phyloP scores from a whole-genome alignment of 331 rosid species.

The Rosa hybrid region DNA sequence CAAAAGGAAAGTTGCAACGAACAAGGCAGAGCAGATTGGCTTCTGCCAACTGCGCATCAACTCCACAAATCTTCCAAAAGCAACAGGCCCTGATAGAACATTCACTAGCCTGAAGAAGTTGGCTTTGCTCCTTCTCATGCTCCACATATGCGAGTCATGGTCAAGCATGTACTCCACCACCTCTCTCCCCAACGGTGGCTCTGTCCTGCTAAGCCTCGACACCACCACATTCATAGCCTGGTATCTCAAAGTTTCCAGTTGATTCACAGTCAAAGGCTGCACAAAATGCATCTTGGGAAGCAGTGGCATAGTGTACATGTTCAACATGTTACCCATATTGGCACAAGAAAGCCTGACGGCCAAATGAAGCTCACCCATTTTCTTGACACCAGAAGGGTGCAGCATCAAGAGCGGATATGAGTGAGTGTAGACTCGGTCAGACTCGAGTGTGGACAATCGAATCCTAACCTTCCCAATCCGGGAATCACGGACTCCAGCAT shows the following conservation, averaged over 20 bases:
- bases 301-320: conserved; percentile 49
- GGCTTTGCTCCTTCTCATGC: conserved; percentile 54
- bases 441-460: conserved; percentile 51
- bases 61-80: conserved; percentile 35
- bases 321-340: conserved; percentile 47
- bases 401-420: conserved; percentile 61
- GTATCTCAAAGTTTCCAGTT: conserved; percentile 46
- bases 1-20: conserved; percentile 34
- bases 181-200: conserved; percentile 52
- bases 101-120: conserved; percentile 47
- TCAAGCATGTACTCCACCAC: conserved; percentile 70
- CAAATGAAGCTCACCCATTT: conserved; percentile 69
- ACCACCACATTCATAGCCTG: conserved; percentile 55
- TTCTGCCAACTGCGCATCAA: conserved; percentile 42
- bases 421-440: conserved; percentile 57
- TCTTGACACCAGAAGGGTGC: conserved; percentile 56
- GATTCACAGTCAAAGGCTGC: conserved; percentile 48
- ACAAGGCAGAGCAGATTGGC: conserved; percentile 41
- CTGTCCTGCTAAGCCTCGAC: conserved; percentile 48
- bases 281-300: conserved; percentile 63
- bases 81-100: conserved; percentile 42
- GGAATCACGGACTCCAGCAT: conserved; percentile 26
- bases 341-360: conserved; percentile 56
- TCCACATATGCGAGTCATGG: conserved; percentile 48
- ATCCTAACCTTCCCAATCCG: conserved; percentile 62